phyloP scores from a whole-genome alignment of 176 grass and related monocot genomes.

The Musa acuminata region DNA sequence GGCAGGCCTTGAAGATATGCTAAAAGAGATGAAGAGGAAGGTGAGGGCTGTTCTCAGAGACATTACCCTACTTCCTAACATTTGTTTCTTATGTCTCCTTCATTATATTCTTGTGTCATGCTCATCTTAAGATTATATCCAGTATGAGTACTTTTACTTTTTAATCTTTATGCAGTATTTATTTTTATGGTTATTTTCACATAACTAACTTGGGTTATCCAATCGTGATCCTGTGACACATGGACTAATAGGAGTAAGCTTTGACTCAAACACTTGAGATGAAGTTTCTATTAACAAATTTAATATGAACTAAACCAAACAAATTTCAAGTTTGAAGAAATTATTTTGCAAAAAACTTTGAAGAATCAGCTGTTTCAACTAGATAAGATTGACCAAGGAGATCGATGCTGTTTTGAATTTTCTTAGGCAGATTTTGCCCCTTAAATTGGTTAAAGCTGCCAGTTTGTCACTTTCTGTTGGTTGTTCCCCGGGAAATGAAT shows the following conservation, averaged over 20 bases:
- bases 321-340: no score
- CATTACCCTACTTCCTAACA: background rate
- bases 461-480: no score
- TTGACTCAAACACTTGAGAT: background rate
- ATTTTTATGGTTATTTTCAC: no score
- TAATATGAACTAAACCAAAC: background rate
- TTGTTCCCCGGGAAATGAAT: no score
- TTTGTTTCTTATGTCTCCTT: background rate
- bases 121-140: no score
- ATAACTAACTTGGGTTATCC: no score
- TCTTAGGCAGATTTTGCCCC: no score
- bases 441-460: no score
- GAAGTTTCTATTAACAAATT: background rate
- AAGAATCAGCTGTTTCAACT: no score
- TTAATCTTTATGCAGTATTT: background rate
- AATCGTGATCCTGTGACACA: background rate
- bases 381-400: no score
- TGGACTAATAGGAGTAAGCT: background rate
- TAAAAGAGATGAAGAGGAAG: conserved; percentile 16
- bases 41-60: background rate
- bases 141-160: background rate
- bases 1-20: conserved; percentile 14
- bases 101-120: background rate
- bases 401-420: no score
- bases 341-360: no score